A percentile compares a stretch with the other conserved stretches of the same genome.
These are phyloP conservation scores for Symbiodinium natans DNA, from an alignment of 73 alveolate species.

Conservation along the genomic window DNA sequence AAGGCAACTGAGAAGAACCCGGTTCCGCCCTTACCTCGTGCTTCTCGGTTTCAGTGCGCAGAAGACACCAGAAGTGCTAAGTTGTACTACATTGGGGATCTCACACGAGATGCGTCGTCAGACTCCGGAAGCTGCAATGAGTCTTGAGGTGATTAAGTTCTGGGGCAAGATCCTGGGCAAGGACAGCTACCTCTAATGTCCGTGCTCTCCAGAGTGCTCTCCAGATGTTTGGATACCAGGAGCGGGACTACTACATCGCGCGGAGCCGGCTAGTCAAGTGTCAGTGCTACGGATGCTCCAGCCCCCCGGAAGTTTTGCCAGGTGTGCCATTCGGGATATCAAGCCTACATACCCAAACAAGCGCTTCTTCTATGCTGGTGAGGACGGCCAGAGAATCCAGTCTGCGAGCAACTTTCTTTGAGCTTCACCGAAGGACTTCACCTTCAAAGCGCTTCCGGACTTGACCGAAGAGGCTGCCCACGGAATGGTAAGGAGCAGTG, in stretches of 20 bases:
- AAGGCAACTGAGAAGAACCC: constrained; percentile 65
- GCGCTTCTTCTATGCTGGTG: constrained; percentile 83
- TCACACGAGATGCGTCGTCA: not conserved
- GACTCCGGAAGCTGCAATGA: not conserved
- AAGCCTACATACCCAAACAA: constrained; percentile 39
- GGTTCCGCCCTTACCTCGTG: not conserved
- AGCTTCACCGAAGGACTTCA: constrained; percentile 26
- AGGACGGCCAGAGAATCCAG: not conserved
- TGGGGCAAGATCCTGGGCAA: constrained; percentile 92
- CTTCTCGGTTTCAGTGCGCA: not conserved
- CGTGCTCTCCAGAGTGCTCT: not conserved
- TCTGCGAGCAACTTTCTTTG: not conserved
- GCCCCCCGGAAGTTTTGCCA: no score
- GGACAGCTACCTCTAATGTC: not conserved
- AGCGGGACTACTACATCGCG: constrained; percentile 78
- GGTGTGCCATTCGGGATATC: constrained; percentile 34
- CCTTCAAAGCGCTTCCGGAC: constrained; percentile 48
- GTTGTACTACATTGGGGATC: no score
- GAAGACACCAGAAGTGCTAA: no score
- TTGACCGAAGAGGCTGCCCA: constrained; percentile 54
- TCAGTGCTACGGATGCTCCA: no score
- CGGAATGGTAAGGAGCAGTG: no score
- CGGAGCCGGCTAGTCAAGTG: not conserved
- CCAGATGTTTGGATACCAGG: not conserved
- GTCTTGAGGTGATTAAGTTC: constrained; percentile 46